Evolutionary conservation across 139 green algal genomes (phyloP).

Genomic region (Raphidocelis subcapitata): DNA sequence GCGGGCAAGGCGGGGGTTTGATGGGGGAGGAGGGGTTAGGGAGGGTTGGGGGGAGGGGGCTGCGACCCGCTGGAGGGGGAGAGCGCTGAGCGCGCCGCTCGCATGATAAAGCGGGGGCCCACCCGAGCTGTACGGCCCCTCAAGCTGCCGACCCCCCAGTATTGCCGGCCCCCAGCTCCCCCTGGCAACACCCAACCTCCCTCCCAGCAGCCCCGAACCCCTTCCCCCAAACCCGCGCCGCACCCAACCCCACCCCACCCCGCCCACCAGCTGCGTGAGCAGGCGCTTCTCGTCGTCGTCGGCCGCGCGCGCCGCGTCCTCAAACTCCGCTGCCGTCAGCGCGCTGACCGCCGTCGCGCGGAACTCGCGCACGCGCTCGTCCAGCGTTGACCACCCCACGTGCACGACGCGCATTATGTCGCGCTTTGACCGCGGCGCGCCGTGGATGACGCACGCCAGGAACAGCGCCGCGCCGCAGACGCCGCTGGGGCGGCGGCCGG

Average conservation of each 20-base stretch:
- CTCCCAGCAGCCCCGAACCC: background rate
- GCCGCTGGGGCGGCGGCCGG: conserved; percentile 82
- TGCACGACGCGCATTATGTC: conserved; percentile 80
- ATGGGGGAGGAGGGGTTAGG: background rate
- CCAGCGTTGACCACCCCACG: conserved; percentile 89
- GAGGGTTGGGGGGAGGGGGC: conserved; percentile 3
- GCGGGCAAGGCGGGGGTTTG: background rate
- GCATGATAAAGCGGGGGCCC: too few species aligned
- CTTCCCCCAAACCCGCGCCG: background rate
- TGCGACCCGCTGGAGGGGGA: too few species aligned
- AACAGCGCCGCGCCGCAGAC: conserved; percentile 96
- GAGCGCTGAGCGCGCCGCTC: too few species aligned
- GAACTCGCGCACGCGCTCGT: conserved; percentile 87
- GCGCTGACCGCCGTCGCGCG: conserved; percentile 41
- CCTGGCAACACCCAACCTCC: background rate
- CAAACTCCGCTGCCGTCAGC: conserved; percentile 72
- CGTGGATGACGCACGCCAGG: conserved; percentile 91
- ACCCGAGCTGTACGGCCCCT: too few species aligned
- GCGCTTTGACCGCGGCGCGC: conserved; percentile 72
- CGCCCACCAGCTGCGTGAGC: conserved; percentile 14
- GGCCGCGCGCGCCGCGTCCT: conserved; percentile 16
- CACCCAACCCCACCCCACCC: background rate
- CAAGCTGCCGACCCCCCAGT: too few species aligned
- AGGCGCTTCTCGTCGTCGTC: conserved; percentile 11
- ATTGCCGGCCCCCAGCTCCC: too few species aligned